Conservation (phyloP, 805 yeast genomes). For the Kazachstania kunashirensis region DNA sequence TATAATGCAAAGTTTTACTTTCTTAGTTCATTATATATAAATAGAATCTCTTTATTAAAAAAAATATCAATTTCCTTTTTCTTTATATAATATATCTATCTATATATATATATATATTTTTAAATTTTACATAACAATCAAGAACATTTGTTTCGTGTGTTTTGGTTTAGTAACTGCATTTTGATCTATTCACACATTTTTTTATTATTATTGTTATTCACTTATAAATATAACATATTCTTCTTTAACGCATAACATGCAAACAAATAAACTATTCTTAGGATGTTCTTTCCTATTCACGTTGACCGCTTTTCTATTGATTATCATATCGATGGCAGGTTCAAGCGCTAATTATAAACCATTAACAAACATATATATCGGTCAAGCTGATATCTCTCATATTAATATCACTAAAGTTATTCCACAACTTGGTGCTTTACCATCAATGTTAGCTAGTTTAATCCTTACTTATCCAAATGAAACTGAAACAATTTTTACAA, state of each 20-base stretch:
- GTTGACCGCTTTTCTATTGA: slow-evolving; percentile 21
- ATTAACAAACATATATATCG: slow-evolving; percentile 23
- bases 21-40: no score
- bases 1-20: no score
- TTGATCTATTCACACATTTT: no score
- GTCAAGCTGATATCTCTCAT: slow-evolving; percentile 26
- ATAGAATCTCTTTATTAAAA: no score
- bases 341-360: slow-evolving; percentile 26
- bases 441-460: slow-evolving; percentile 22
- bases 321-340: slow-evolving; percentile 27
- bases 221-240: no score
- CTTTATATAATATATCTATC: no score
- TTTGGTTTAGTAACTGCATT: no score
- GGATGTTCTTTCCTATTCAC: slow-evolving; percentile 13
- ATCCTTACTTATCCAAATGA: slow-evolving; percentile 18
- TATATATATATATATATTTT: no score
- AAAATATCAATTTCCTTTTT: no score
- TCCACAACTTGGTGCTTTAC: slow-evolving; percentile 24
- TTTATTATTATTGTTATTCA: no score
- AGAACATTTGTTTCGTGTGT: no score
- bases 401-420: slow-evolving; percentile 29
- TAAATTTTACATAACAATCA: no score
- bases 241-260: neutral
- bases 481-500: slow-evolving; percentile 13
- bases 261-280: slow-evolving; percentile 3